A percentile compares a stretch with the other conserved stretches of the same genome.
Evolutionary conservation across 768 basidiomycete genomes (phyloP).

Genomic region (Phylloporus sp.): DNA sequence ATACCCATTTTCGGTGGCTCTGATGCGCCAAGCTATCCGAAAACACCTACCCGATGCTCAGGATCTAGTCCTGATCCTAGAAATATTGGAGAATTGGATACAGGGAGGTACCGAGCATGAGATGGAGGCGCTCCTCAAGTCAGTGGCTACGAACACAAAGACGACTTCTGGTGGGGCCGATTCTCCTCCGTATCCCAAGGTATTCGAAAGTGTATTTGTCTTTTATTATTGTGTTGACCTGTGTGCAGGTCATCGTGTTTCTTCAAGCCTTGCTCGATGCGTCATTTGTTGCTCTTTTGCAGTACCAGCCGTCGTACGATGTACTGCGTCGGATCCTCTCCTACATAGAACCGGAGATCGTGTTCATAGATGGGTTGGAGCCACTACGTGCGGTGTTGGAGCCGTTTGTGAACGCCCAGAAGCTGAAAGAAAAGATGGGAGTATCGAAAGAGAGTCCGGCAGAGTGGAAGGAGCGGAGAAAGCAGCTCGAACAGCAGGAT

Average conservation of each 20-base stretch:
- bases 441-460: slow-evolving; percentile 29
- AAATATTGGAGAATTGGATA: slow-evolving; percentile 39
- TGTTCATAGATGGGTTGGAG: slow-evolving; percentile 46
- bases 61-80: slow-evolving; percentile 37
- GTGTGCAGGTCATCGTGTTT: slow-evolving; percentile 54
- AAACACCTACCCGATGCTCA: slow-evolving; percentile 37
- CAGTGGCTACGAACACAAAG: slow-evolving; percentile 11
- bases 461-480: slow-evolving; percentile 54
- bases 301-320: slow-evolving; percentile 56
- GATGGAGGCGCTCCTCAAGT: slow-evolving; percentile 20
- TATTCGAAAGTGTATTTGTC: slow-evolving; percentile 35
- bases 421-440: slow-evolving; percentile 41
- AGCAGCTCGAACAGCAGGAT: slow-evolving; percentile 49
- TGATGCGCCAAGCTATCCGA: slow-evolving; percentile 43
- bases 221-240: slow-evolving; percentile 30
- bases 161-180: slow-evolving; percentile 15
- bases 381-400: slow-evolving; percentile 59
- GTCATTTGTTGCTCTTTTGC: slow-evolving; percentile 63
- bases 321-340: slow-evolving; percentile 48
- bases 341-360: slow-evolving; percentile 54
- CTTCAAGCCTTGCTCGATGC: slow-evolving; percentile 68
- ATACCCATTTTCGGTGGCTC: slow-evolving; percentile 38
- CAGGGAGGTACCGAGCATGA: slow-evolving; percentile 25
- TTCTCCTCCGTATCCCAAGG: slow-evolving; percentile 32
- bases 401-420: slow-evolving; percentile 55